Percentiles rank a stretch among this genome's conserved stretches.
Evolutionary conservation across 371 early-diverging fungal genomes (phyloP).

Genomic region (Apophysomyces sp.): DNA sequence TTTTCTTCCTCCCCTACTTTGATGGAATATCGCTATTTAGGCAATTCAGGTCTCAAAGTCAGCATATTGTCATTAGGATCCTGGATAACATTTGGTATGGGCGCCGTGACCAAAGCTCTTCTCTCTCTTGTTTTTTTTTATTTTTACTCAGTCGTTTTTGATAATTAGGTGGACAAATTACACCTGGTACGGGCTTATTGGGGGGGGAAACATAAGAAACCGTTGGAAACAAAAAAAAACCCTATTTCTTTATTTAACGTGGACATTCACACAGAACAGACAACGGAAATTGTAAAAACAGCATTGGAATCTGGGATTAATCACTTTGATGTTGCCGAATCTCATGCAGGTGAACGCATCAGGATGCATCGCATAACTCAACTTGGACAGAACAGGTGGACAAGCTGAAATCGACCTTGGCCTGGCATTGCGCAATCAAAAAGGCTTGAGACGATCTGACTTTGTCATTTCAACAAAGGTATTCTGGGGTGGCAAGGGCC

Average conservation of each 20-base stretch:
- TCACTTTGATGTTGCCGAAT: slow-evolving; percentile 83
- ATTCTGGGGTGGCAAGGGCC: slow-evolving; percentile 81
- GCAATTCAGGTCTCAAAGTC: slow-evolving; percentile 80
- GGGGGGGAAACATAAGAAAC: not conserved
- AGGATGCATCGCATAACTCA: not conserved
- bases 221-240: not conserved
- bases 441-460: slow-evolving; percentile 68
- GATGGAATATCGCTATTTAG: slow-evolving; percentile 86
- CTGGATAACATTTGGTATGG: slow-evolving; percentile 68
- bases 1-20: not conserved
- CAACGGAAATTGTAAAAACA: slow-evolving; percentile 68
- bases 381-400: slow-evolving; percentile 44
- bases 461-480: slow-evolving; percentile 84
- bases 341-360: slow-evolving; percentile 51
- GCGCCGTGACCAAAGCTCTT: too few relatives aligned
- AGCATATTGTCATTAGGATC: slow-evolving; percentile 42
- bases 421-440: slow-evolving; percentile 63
- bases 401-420: slow-evolving; percentile 82
- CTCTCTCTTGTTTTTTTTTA: too few relatives aligned
- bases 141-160: too few relatives aligned
- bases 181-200: slow-evolving; percentile 31
- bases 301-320: slow-evolving; percentile 80
- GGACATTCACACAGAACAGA: slow-evolving; percentile 47
- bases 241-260: not conserved
- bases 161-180: slow-evolving; percentile 56